Evolutionary conservation across 2,329 filamentous ascomycete genomes (phyloP), one percentile per base, ranked within the genome.

Genomic region (Colletotrichum scovillei): DNA sequence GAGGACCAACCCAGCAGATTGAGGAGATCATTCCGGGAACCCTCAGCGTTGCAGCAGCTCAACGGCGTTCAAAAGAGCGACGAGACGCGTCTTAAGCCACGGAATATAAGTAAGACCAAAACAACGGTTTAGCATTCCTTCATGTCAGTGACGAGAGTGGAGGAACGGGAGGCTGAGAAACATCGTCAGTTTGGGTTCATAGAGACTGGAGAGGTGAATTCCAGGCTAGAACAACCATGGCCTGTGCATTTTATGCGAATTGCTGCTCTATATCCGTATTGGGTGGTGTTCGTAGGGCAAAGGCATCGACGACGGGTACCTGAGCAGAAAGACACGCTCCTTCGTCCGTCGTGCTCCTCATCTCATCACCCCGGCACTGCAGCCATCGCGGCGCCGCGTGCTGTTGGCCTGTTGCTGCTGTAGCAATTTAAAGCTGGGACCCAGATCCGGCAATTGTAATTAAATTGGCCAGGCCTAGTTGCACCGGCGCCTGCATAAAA

Each of bases 371-470:
- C 28, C 8, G 28, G 55, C 71, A 62, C 30, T 24, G 28, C 38
- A 19, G 58, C 28, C 26, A 30, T 67, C 35, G 28, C 35, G 49
- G 59, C 67, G 60, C 46, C 35, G 67, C 70, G 60, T 63, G 58
- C 30, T 49, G 67, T 57, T 70, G 55, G 62, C 4, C 67, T 63
- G 55, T 57, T 58, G 49, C 68, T 72, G 57, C 63, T 26, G 49
- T 52, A 49, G 67, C 52, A 72, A 67, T 72, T 72, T 63, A 49
- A 67, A 46, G 32, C 14, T 49, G 35, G 28, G 22, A n/a, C 49
- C 67, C 35, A 24, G 55, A 72, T 72, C 24, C 32, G 71, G 71
- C 56, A 73, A 63, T 62, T 68, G 42, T 49, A 72, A 72, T 74
- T 63, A 68, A 74, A 72, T 30, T 35, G 46, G 52, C 42, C 46